Conservation (phyloP, 805 yeast species). For the Ogataea pignaliae region DNA sequence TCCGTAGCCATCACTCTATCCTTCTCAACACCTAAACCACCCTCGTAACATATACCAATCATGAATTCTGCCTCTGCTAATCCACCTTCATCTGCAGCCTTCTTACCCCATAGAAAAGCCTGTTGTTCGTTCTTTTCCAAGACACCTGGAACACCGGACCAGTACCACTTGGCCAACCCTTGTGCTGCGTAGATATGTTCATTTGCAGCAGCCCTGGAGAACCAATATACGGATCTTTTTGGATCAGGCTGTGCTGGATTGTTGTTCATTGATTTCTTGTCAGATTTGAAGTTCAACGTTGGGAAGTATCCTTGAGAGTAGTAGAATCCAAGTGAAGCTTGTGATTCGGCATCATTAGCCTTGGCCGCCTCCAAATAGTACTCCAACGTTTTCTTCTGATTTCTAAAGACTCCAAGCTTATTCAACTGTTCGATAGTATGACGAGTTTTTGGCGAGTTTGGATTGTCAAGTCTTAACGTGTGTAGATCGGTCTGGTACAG, state of each 20-base stretch:
- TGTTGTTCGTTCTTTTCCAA: conserved; percentile 54
- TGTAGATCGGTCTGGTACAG: conserved; percentile 32
- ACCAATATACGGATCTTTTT: conserved; percentile 66
- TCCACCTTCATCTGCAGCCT: conserved; percentile 54
- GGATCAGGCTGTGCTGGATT: conserved; percentile 41
- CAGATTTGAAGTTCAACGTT: conserved; percentile 28
- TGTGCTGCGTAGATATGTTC: conserved; percentile 67
- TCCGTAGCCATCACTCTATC: conserved; percentile 40
- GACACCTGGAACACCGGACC: conserved; percentile 59
- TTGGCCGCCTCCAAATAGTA: conserved; percentile 57
- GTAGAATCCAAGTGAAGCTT: conserved; percentile 65
- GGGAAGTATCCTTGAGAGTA: conserved; percentile 60
- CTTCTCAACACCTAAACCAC: conserved; percentile 53
- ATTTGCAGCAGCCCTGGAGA: conserved; percentile 58
- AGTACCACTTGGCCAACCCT: conserved; percentile 73
- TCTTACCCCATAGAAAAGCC: conserved; percentile 63
- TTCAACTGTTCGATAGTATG: conserved; percentile 33
- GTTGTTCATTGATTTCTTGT: conserved; percentile 23
- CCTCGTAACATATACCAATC: conserved; percentile 62
- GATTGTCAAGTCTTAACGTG: conserved; percentile 24
- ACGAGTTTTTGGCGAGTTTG: conserved; percentile 25
- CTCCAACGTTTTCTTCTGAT: conserved; percentile 41
- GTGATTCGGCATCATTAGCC: conserved; percentile 60
- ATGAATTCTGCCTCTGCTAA: conserved; percentile 64
- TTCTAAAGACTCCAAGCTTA: conserved; percentile 26